Evolutionary conservation across 1,284 basidiomycete species (phyloP), one percentile per base, ranked within the genome.

Genomic region (Boletellus deceptivus): DNA sequence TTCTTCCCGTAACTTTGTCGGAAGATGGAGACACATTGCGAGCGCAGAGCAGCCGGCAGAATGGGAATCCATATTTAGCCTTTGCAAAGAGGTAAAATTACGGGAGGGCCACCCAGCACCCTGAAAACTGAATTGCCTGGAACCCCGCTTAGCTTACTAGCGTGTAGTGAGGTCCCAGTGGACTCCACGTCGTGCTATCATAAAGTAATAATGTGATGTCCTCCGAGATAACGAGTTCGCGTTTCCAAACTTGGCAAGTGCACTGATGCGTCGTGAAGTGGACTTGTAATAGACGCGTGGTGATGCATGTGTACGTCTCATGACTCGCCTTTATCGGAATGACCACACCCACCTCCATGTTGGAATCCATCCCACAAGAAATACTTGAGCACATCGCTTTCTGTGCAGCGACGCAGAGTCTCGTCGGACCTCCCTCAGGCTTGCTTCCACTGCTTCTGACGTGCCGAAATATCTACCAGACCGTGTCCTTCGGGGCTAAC

Each of bases 351-450:
- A 25, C 47, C 11, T 52, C 52, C 20, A 36, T 17, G 14, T 62
- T 91, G 43, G 43, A 18, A 36, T 63, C 53, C 8, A 45, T 68
- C 46, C 90, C 90, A 29, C 75, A 77, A 56, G 86, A 91, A 67
- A 74, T 92, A 53, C 75, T 92, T 38, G 80, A 86, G 55, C 74
- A 79, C 49, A 83, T 93, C 58, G 86, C 83, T 6, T 78, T 78
- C 60, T 77, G 78, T 56, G 63, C 76, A 53, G 73, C 74, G 35
- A 75, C 80, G 20, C 64, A 76, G 14, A 62, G 67, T 35, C 73
- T 79, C 35, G 74, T 82, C 27, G 82, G 85, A n/a, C 75, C 77
- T 10, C 76, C 83, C 24, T 70, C 74, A 0, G 63, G 64, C 18
- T 66, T 83, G 18, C 62, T 80, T 34, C 66, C 82, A 11, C 71